Base-by-base conservation (phyloP, 73 alveolate species). In the Durusdinium trenchii region DNA sequence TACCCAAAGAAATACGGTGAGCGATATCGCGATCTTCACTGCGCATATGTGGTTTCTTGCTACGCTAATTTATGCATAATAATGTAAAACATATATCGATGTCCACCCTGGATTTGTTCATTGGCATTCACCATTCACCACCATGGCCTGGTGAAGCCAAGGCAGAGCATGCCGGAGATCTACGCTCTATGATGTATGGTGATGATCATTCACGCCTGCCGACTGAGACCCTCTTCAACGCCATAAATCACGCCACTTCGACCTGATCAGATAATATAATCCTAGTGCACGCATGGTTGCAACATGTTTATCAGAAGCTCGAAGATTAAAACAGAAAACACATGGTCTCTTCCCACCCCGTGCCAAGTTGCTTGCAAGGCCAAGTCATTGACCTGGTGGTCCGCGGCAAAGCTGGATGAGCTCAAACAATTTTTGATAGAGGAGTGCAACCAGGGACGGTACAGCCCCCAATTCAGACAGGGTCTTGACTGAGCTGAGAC, bases 91-190 rank as follows among this genome's bases (percentile, higher is more conserved):
- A 38, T 4, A 62, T 6, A 35, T 40, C 38, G 18, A 4, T 20
- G 43, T 12, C 32, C 76, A 35, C 40, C 76, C 76, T 26, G 76
- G n/a, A n/a, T n/a, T n/a, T n/a, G n/a, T n/a, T n/a, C n/a, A n/a
- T n/a, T n/a, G n/a, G n/a, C n/a, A 12, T 3, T 3, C 42, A 3
- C 10, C n/a, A 12, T 18, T 64, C 76, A 62, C 4, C 76, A 14
- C 18, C 42, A 64, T 64, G 28, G 28, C 36, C 76, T 26, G n/a
- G n/a, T 64, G 45, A 3, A 26, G 79, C 79, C 3, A 12, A 76
- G 86, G 86, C 60, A 9, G 61, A 76, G 1, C 86, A 76, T 43
- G 57, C 61, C 35, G 86, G 86, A 38, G 84, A 71, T 38, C 84
- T 71, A 38, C 84, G 84, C 50, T 14, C 48, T 18, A 1, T 51